Conservation (phyloP, 1,284 basidiomycete genomes). For the Exobasidium rhododendri region DNA sequence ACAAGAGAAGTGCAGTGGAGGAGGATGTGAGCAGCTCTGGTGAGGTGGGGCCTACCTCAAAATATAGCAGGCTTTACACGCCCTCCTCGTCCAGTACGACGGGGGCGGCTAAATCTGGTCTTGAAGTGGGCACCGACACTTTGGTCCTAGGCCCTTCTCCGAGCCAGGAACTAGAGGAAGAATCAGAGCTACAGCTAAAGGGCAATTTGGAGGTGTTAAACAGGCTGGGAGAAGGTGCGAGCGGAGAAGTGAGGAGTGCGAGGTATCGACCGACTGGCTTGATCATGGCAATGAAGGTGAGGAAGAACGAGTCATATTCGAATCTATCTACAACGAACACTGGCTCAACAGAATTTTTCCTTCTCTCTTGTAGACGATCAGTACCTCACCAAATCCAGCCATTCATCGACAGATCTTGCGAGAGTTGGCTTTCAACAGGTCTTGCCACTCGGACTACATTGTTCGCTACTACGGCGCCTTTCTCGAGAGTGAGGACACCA, state of each 20-base stretch:
- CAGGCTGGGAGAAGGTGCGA: slow-evolving; percentile 87
- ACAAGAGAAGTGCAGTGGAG: slow-evolving; percentile 8
- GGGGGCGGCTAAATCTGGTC: neutral
- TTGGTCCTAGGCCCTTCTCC: neutral
- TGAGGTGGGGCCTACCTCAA: slow-evolving; percentile 7
- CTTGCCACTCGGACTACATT: slow-evolving; percentile 81
- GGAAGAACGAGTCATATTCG: slow-evolving; percentile 21
- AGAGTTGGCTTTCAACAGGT: slow-evolving; percentile 84
- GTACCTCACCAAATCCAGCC: slow-evolving; percentile 85
- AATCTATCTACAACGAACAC: neutral
- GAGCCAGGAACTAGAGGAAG: slow-evolving; percentile 15
- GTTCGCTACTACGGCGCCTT: slow-evolving; percentile 91
- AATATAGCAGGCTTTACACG: neutral
- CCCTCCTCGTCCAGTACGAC: neutral
- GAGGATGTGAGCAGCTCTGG: slow-evolving; percentile 19
- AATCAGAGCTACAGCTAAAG: slow-evolving; percentile 32
- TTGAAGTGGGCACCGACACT: neutral
- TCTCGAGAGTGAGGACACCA: slow-evolving; percentile 83
- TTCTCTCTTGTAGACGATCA: slow-evolving; percentile 67
- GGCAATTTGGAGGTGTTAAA: slow-evolving; percentile 69
- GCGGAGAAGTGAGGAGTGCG: slow-evolving; percentile 91
- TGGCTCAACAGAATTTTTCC: neutral
- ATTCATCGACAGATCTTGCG: slow-evolving; percentile 80
- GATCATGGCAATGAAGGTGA: slow-evolving; percentile 83
- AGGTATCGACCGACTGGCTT: slow-evolving; percentile 70